Base-by-base conservation (phyloP, 768 basidiomycete species). In the Rhizopogon sp. region DNA sequence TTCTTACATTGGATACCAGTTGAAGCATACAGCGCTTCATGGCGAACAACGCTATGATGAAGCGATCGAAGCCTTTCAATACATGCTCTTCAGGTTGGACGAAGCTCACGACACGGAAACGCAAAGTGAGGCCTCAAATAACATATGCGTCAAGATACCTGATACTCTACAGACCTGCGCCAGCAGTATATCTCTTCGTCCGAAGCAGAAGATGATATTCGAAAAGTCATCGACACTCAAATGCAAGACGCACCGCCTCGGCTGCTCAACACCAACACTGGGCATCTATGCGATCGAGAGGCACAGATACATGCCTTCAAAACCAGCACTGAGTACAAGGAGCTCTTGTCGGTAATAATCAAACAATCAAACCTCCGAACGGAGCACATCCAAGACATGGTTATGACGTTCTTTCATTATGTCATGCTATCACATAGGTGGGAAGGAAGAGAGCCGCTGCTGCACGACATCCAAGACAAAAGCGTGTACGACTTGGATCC, bases 191-290 rank as follows among this genome's bases (percentile, higher is more conserved):
- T 40, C 39, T n/a, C 16, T n/a, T 16, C 39, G 6, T n/a, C 39
- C 6, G 39, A 40, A n/a, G 39, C 39, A n/a, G 16, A 40, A 40
- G 0, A 7, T 6, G n/a, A n/a, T 8, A n/a, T 40, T 40, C 16
- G 39, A 40, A 40, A n/a, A n/a, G 39, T n/a, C 39, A 40, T 40
- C 3, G 39, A 40, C 39, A 3, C 39, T n/a, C 39, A 40, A 40
- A 16, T 40, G 35, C 39, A n/a, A n/a, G 16, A 40, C 3, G 7
- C 7, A 16, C 60, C 43, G 35, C 45, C 44, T 39, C 57, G 31
- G 47, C 58, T 50, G 40, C 52, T 56, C 6, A 44, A 44, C 37
- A 59, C 47, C 53, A 37, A 33, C 39, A 54, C 41, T 25, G 45
- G 52, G 39, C 17, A 16, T 22, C 45, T 56, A 10, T 51, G 50